Conservation (phyloP, 768 basidiomycete species). For the Lentinus brumalis region DNA sequence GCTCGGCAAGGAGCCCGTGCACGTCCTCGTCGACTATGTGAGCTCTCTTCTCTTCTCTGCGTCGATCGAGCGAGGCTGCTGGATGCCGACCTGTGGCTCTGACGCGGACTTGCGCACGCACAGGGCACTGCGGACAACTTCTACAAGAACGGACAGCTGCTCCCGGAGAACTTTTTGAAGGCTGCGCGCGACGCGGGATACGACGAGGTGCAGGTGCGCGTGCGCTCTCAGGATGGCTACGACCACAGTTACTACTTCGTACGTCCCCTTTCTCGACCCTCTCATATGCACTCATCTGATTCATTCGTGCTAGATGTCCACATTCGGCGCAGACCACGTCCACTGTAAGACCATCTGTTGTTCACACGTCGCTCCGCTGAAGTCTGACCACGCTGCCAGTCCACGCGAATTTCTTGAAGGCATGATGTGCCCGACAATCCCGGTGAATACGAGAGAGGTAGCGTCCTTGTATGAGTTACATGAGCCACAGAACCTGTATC, state of each 20-base stretch:
- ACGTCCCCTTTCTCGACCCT: conserved; percentile 22
- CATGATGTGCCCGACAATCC: conserved; percentile 34
- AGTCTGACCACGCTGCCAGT: conserved; percentile 45
- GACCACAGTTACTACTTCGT: conserved; percentile 93
- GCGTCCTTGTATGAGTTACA: conserved; percentile 15
- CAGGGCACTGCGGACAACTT: conserved; percentile 85
- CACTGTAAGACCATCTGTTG: conserved; percentile 58
- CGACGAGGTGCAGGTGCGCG: conserved; percentile 73
- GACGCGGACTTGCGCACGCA: neutral
- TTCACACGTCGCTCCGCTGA: conserved; percentile 20
- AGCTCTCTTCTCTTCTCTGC: conserved; percentile 27
- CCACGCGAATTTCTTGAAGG: conserved; percentile 88
- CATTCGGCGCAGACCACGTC: conserved; percentile 87
- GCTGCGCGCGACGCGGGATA: conserved; percentile 76
- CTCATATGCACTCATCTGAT: neutral
- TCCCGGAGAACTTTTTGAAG: conserved; percentile 85
- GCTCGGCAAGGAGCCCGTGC: conserved; percentile 57
- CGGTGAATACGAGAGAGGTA: neutral
- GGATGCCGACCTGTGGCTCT: no score
- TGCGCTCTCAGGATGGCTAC: conserved; percentile 81
- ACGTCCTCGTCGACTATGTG: conserved; percentile 87
- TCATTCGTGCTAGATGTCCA: conserved; percentile 64
- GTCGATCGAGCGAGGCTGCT: neutral
- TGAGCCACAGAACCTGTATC: conserved; percentile 11
- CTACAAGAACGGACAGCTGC: conserved; percentile 82